Evolutionary conservation across 495 filamentous ascomycete genomes (phyloP), one percentile per base, ranked within the genome.

Genomic region (Penicillium canariense): DNA sequence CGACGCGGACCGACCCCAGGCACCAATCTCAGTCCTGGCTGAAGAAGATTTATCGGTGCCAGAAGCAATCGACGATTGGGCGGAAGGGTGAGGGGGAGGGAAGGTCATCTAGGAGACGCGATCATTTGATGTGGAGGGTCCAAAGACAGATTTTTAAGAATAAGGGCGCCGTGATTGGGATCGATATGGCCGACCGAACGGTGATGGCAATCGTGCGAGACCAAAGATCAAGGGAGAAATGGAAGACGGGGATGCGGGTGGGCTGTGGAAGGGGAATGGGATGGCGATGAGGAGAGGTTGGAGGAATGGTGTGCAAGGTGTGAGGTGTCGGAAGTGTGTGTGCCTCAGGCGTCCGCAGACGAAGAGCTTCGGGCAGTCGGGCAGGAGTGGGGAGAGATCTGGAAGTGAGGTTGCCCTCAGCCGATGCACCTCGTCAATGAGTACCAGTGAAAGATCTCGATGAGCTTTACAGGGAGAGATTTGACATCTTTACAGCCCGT

Each of bases 61-160:
- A 73, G 80, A 77, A 79, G 77, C 76, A 75, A 77, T 82, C 71
- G 81, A 81, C 74, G 84, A 79, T 74, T 80, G 78, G 73, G 79
- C 74, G 75, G 76, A 77, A 79, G 79, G 77, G 70, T 76, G 75
- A 76, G 80, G 78, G 74, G 79, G 75, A 78, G 77, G 79, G 75
- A 79, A 81, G 78, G 74, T 84, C 81, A 84, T 84, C 79, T 82
- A 82, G 78, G 79, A 80, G 77, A 77, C 73, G 71, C 74, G 71
- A 79, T 77, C 79, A 81, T 81, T 81, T 78, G 79, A 77, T 74
- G 71, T 72, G 68, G 65, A 59, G 65, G 65, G 55, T 62, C 65
- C 67, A 69, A 62, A 53, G 70, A 75, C 69, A 74, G 69, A 72
- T 64, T 73, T 75, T 74, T 68, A 69, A 66, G 64, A 48, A 65